Conservation (phyloP, 2,329 filamentous ascomycete genomes). For the Kalmusia sp. region DNA sequence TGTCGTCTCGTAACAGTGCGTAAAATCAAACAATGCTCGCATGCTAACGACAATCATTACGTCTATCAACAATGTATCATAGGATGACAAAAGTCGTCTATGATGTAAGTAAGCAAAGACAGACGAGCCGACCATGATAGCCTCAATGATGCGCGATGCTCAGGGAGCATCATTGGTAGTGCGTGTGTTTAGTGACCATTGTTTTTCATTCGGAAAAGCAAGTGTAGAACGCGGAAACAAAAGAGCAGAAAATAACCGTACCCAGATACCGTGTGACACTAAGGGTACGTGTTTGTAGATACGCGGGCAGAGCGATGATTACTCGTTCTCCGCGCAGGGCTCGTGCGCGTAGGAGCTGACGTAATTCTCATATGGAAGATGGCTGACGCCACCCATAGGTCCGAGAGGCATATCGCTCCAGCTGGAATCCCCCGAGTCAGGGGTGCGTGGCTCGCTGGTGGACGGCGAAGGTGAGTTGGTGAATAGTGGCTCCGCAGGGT, state of each 20-base stretch:
- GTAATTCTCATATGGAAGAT: background rate
- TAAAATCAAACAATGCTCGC: background rate
- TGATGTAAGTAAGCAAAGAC: background rate
- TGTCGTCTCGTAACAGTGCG: background rate
- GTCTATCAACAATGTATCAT: slow-evolving; percentile 4
- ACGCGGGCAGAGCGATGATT: background rate
- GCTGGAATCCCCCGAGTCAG: slow-evolving; percentile 9
- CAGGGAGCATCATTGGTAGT: no score
- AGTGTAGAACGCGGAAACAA: no score
- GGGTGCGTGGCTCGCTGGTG: slow-evolving; percentile 31
- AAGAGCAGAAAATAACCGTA: background rate
- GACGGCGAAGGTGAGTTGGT: slow-evolving; percentile 25
- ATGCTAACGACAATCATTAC: background rate
- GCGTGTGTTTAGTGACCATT: background rate
- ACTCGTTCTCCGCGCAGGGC: background rate
- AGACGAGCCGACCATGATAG: background rate
- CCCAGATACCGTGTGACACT: background rate
- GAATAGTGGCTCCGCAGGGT: slow-evolving; percentile 31
- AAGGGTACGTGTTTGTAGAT: background rate
- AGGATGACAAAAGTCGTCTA: slow-evolving; percentile 6
- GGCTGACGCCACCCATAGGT: background rate
- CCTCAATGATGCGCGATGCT: no score
- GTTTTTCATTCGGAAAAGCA: background rate
- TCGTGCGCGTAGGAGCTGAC: background rate
- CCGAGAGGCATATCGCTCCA: slow-evolving; percentile 22